Base-by-base conservation (phyloP, 257 asterid species). In the Solanum corneliomulleri region DNA sequence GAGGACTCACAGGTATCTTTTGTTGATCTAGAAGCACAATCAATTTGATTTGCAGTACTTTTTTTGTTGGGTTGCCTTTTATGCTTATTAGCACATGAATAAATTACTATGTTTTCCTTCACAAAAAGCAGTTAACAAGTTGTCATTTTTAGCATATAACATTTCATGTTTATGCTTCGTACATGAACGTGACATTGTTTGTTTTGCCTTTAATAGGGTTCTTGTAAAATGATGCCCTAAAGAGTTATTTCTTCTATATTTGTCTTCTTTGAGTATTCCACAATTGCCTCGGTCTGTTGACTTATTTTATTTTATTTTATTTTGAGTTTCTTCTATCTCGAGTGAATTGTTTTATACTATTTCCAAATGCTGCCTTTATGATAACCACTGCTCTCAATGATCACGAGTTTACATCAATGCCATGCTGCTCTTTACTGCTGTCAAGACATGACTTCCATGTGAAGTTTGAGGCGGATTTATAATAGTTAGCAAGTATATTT, bases 1-100 rank as follows among this genome's bases (percentile, higher is more conserved):
- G 99, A 97, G 91, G 97, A 97, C 91, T 95, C 99, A 58, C 96
- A 91, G 98, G 99, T 97, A 91, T 75, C 85, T 70, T 78, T 47
- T 81, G 70, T 33, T 58, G 44, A 86, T 91, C 60, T 78, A 52
- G 27, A 35, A 42, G 72, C 35, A 83, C 44, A 80, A 31, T 47
- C 44, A 10, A 11, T 49, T 16, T 80, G 37, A 74, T 33, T 49
- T 80, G 29, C 85, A 47, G 66, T 9, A 31, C 18, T 23, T 2
- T 18, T 29, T 58, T 47, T 47, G 25, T 78, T 45, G 41, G 66
- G 15, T 41, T 47, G 23, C 62, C 33, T 44, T 13, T 75, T 7
- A 45, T 80, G 68, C 42, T 16, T 47, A 45, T 47, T 80, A 29
- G 44, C 29, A 80, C 85, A 80, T 18, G 68, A 80, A 45, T 45